phyloP scores from a whole-genome alignment of 345 rosid species.

The Lenwebbia sp. region DNA sequence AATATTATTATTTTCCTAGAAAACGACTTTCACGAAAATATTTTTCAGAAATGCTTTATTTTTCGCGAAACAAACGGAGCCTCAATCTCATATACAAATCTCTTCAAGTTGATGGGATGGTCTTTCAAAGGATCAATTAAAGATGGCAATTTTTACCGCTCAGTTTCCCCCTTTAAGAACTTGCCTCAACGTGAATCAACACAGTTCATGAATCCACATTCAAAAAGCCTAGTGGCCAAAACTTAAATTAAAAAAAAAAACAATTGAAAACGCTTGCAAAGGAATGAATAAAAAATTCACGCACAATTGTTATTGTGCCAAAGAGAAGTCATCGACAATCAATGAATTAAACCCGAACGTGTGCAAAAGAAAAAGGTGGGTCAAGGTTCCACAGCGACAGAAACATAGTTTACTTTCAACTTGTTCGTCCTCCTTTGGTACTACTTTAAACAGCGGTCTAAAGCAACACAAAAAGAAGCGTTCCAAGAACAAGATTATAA shows the following conservation, averaged over 20 bases:
- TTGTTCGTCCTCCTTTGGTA: background rate
- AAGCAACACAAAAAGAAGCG: background rate
- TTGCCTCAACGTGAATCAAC: too few species aligned
- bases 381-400: too few species aligned
- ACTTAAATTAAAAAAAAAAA: too few species aligned
- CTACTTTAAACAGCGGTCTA: background rate
- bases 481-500: background rate
- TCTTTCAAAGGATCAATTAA: background rate
- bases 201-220: too few species aligned
- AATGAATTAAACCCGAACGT: background rate
- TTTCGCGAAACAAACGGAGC: too few species aligned
- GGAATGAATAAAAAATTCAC: background rate
- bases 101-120: background rate
- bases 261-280: background rate
- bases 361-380: too few species aligned
- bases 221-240: too few species aligned
- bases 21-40: too few species aligned
- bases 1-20: too few species aligned
- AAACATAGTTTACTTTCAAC: background rate
- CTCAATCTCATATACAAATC: background rate
- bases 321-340: background rate
- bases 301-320: background rate
- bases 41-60: too few species aligned
- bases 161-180: too few species aligned
- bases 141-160: background rate